Conservation (phyloP, 768 basidiomycete genomes). For the Termitomyces sp. region DNA sequence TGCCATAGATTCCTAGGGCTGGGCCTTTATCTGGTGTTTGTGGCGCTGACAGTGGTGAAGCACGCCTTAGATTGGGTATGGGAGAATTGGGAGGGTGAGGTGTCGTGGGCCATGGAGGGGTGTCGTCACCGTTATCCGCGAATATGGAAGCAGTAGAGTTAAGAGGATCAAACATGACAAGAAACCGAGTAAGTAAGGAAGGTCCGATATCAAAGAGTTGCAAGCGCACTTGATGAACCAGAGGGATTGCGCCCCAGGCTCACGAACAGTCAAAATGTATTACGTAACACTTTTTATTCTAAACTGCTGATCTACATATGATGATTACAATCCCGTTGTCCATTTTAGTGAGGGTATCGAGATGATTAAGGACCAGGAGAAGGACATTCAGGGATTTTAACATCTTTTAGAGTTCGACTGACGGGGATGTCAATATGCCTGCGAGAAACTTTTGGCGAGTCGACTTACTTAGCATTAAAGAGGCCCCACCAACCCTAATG, state of each 20-base stretch:
- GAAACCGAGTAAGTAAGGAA: neutral
- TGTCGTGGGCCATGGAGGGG: slow-evolving; percentile 76
- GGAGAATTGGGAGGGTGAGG: slow-evolving; percentile 69
- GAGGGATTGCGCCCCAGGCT: neutral
- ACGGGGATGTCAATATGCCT: neutral
- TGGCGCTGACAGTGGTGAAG: slow-evolving; percentile 42
- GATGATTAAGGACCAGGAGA: slow-evolving; percentile 15
- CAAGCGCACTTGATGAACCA: neutral
- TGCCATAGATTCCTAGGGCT: slow-evolving; percentile 59
- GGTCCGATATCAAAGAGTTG: neutral
- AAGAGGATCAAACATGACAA: slow-evolving; percentile 69
- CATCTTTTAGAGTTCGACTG: slow-evolving; percentile 66
- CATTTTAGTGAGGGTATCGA: neutral
- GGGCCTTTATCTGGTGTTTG: slow-evolving; percentile 49
- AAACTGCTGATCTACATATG: neutral
- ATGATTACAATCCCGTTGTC: neutral
- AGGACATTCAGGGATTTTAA: slow-evolving; percentile 59
- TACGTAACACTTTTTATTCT: slow-evolving; percentile 3
- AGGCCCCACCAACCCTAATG: slow-evolving; percentile 41
- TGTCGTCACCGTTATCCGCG: slow-evolving; percentile 43
- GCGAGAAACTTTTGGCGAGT: neutral
- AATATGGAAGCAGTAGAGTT: slow-evolving; percentile 49
- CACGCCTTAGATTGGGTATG: slow-evolving; percentile 65
- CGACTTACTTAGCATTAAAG: slow-evolving; percentile 37
- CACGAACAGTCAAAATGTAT: neutral